A percentile compares a stretch with the other conserved stretches of the same genome.
These are phyloP conservation scores for Penicillium sp. DNA, from an alignment of 2,329 filamentous ascomycete genomes.

Conservation along the genomic window DNA sequence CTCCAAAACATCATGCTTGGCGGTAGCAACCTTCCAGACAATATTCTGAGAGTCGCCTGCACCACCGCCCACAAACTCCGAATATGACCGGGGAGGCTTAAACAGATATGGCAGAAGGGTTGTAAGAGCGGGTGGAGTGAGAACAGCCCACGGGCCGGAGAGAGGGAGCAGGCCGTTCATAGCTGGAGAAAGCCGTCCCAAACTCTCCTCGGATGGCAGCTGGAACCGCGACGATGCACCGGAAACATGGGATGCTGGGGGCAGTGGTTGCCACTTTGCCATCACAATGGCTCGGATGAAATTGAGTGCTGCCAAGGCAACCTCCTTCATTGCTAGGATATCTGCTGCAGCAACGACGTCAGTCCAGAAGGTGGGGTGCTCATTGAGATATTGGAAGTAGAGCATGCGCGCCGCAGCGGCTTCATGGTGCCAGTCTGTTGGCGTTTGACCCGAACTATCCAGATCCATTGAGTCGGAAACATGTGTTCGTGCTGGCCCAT, in stretches of 20 bases:
- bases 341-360: conserved; percentile 55
- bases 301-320: conserved; percentile 54
- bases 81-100: conserved; percentile 56
- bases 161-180: conserved; percentile 37
- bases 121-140: conserved; percentile 51
- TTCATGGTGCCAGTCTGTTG: conserved; percentile 47
- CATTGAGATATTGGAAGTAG: conserved; percentile 54
- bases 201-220: conserved; percentile 41
- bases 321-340: conserved; percentile 56
- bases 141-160: conserved; percentile 51
- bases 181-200: conserved; percentile 39
- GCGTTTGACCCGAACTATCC: conserved; percentile 33
- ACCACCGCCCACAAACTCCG: conserved; percentile 57
- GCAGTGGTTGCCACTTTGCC: conserved; percentile 52
- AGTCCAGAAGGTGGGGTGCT: conserved; percentile 52
- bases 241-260: conserved; percentile 28
- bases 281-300: conserved; percentile 54
- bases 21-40: conserved; percentile 56
- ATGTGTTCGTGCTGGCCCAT: conserved; percentile 45
- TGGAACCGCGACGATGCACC: conserved; percentile 28
- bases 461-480: conserved; percentile 30
- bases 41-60: conserved; percentile 56
- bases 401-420: conserved; percentile 54
- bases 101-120: conserved; percentile 57
- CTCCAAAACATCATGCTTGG: conserved; percentile 57